phyloP scores from a whole-genome alignment of 768 basidiomycete genomes.

The Amanita pallidorosea region DNA sequence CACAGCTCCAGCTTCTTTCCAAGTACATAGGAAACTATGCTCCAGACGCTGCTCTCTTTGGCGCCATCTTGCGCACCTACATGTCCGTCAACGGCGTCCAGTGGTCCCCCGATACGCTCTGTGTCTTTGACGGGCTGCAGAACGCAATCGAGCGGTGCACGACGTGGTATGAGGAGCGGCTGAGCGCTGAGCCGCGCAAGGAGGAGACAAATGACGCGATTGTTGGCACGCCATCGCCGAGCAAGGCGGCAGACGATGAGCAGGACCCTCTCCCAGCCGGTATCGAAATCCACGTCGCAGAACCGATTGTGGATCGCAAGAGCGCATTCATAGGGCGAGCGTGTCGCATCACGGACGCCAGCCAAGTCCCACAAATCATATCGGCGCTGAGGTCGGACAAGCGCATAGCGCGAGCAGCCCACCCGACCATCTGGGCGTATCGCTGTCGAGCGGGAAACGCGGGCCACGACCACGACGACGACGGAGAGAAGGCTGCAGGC shows the following conservation, averaged over 20 bases:
- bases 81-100: conserved; percentile 73
- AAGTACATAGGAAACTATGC: conserved; percentile 76
- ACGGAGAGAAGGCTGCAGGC: conserved; percentile 91
- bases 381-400: conserved; percentile 60
- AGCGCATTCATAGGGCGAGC: conserved; percentile 82
- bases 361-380: conserved; percentile 65
- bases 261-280: conserved; percentile 34
- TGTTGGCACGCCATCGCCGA: not conserved
- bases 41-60: conserved; percentile 65
- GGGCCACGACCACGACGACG: conserved; percentile 94
- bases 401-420: conserved; percentile 63
- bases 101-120: conserved; percentile 62
- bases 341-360: conserved; percentile 66
- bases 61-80: conserved; percentile 66
- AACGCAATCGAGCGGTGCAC: conserved; percentile 56
- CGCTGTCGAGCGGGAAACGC: conserved; percentile 57
- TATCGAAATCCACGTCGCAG: conserved; percentile 58
- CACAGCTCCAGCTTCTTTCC: conserved; percentile 78
- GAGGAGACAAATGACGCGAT: conserved; percentile 31
- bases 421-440: conserved; percentile 79
- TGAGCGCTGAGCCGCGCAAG: conserved; percentile 43
- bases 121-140: conserved; percentile 84
- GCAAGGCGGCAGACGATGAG: not conserved
- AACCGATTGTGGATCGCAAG: conserved; percentile 79
- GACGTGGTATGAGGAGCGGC: conserved; percentile 61